Evolutionary conservation across 805 yeast species (phyloP), one percentile per base, ranked within the genome.

Genomic region (Wickerhamomyces queroliae): DNA sequence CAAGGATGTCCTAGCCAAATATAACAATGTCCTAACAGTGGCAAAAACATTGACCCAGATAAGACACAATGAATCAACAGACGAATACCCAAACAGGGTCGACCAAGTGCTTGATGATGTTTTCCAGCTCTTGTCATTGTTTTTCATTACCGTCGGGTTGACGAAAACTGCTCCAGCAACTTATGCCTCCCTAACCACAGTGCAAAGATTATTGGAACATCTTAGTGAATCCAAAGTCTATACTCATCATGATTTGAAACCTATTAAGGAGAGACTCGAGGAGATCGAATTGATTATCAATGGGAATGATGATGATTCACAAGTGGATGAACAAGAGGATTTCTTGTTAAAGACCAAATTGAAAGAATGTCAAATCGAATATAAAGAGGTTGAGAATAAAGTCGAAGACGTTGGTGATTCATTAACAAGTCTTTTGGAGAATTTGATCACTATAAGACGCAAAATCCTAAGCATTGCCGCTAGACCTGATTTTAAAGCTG

Each of bases 131-230:
- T 64, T 91, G 33, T 83, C 95, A 12, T 69, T 93, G 37, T 83
- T 93, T 48, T 87, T 90, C 61, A 76, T 91, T 54, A 87, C 98
- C 2, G 93, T 95, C 43, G 99, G 99, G 3, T 68, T 88, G 50
- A 83, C 84, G 35, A 82, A 88, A 50, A 75, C 88, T 26, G 95
- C 96, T 1, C 96, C 98, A 1, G 96, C 97, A 5, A 86, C 96
- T 1, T 93, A 85, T 62, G 91, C 95, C 6, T 85, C 95, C 3
- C 65, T 91, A 31, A 72, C 89, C 31, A 88, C 98, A 0, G 95
- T 93, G 17, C 83, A 82, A 62, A 78, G 93, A 49, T 66, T 93
- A 42, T 69, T 93, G 49, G 85, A 78, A 47, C 98, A 91, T 62
- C 66, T 91, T 45, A 75, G 78, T 47, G 96, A 86, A 56, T 76